phyloP scores from a whole-genome alignment of 2,329 filamentous ascomycete species.

The Reticulascus tulasneorum region DNA sequence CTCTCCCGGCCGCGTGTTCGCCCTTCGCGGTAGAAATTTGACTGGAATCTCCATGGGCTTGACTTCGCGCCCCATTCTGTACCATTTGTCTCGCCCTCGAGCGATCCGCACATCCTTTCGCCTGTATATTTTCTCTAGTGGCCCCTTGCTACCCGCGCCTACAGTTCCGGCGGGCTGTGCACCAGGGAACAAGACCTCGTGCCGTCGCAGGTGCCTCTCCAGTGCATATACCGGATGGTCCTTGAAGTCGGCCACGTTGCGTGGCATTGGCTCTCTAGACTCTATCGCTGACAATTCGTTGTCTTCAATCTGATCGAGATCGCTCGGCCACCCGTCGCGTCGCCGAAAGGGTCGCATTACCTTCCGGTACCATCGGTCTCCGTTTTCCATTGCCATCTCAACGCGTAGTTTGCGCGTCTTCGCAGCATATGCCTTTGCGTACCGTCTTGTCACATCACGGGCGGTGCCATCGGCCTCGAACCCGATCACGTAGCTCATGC shows the following conservation, averaged over 20 bases:
- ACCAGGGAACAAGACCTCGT: constrained; percentile 76
- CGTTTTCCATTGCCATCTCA: constrained; percentile 53
- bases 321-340: constrained; percentile 39
- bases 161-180: constrained; percentile 73
- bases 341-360: constrained; percentile 45
- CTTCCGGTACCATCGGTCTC: constrained; percentile 49
- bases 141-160: constrained; percentile 57
- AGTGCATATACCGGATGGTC: constrained; percentile 80
- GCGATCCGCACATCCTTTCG: constrained; percentile 75
- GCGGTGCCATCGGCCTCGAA: constrained; percentile 78
- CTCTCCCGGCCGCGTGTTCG: constrained; percentile 21
- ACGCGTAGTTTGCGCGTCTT: constrained; percentile 83
- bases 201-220: constrained; percentile 75
- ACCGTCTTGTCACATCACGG: constrained; percentile 82
- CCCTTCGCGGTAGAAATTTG: constrained; percentile 62
- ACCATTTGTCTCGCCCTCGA: constrained; percentile 84
- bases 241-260: constrained; percentile 83
- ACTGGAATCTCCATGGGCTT: constrained; percentile 74
- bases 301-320: constrained; percentile 81
- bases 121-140: constrained; percentile 76
- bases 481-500: constrained; percentile 76
- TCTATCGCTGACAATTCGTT: constrained; percentile 68
- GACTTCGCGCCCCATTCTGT: constrained; percentile 77
- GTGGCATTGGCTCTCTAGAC: constrained; percentile 77
- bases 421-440: constrained; percentile 82